Evolutionary conservation across 1,284 basidiomycete species (phyloP).

Genomic region (Cutaneotrichosporon arboriforme): DNA sequence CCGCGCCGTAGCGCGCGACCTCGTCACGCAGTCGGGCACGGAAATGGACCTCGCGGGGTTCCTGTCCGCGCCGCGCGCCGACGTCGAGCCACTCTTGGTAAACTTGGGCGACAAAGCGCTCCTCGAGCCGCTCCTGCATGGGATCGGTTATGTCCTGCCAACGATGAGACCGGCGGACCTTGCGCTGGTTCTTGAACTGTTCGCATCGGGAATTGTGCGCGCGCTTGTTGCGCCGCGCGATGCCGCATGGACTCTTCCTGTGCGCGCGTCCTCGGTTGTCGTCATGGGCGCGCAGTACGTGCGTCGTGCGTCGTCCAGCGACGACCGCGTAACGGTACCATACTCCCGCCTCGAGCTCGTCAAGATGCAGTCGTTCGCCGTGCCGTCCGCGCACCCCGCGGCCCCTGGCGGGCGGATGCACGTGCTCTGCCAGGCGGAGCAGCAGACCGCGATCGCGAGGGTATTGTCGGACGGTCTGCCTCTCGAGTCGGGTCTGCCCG

Average conservation of each 20-base stretch:
- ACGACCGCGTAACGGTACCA: conserved; percentile 65
- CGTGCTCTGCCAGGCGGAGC: conserved; percentile 80
- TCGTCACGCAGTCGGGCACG: conserved; percentile 81
- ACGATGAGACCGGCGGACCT: conserved; percentile 66
- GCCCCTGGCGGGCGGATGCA: conserved; percentile 60
- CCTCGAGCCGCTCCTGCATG: conserved; percentile 73
- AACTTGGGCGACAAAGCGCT: conserved; percentile 64
- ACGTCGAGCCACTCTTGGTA: conserved; percentile 60
- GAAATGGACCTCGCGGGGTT: conserved; percentile 70
- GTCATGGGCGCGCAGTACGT: conserved; percentile 91
- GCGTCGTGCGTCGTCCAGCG: conserved; percentile 42
- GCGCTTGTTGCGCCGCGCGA: conserved; percentile 78
- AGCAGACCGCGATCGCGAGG: conserved; percentile 67
- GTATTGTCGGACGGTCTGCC: conserved; percentile 83
- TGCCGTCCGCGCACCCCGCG: conserved; percentile 43
- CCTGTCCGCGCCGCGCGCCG: conserved; percentile 57
- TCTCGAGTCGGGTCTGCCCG: conserved; percentile 70
- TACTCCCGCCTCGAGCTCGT: conserved; percentile 77
- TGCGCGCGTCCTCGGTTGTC: conserved; percentile 72
- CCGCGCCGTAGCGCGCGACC: conserved; percentile 67
- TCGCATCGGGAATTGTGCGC: conserved; percentile 71
- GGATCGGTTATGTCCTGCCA: conserved; percentile 82
- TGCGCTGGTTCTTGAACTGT: conserved; percentile 74
- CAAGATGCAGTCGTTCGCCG: conserved; percentile 82
- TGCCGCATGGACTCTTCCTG: conserved; percentile 76